phyloP scores from a whole-genome alignment of 345 rosid species.

The Kernera saxatilis region DNA sequence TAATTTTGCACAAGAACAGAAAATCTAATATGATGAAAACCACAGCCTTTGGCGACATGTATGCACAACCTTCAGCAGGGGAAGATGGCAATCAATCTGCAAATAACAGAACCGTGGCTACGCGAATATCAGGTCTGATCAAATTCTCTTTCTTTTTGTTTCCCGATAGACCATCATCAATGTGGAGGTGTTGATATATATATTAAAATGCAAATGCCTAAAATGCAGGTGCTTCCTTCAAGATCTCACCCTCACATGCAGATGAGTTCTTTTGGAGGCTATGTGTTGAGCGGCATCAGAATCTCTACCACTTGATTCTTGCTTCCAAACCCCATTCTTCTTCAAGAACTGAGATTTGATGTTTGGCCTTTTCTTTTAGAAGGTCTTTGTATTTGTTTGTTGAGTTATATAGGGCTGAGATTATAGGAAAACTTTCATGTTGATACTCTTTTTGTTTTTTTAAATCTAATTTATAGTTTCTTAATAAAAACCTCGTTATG shows the following conservation, averaged over 20 bases:
- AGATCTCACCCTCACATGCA: slow-evolving; percentile 96
- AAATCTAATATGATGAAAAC: neutral
- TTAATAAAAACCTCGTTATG: neutral
- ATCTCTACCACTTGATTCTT: slow-evolving; percentile 32
- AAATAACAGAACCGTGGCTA: slow-evolving; percentile 94
- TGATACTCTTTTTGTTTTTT: neutral
- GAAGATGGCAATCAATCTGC: slow-evolving; percentile 80
- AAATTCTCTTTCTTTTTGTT: neutral
- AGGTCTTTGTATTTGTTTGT: slow-evolving; percentile 16
- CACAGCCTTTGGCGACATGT: slow-evolving; percentile 79
- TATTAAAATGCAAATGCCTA: slow-evolving; percentile 1
- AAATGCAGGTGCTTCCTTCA: slow-evolving; percentile 70
- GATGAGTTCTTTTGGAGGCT: slow-evolving; percentile 84
- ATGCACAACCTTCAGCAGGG: slow-evolving; percentile 80
- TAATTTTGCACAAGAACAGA: neutral
- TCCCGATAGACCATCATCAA: neutral
- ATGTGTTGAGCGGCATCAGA: slow-evolving; percentile 76
- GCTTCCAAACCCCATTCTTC: neutral
- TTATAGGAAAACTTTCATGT: neutral
- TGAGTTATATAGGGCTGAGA: neutral
- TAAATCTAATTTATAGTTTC: neutral
- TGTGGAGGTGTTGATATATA: neutral
- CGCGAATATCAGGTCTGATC: slow-evolving; percentile 76
- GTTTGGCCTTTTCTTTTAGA: neutral
- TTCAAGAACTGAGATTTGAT: slow-evolving; percentile 14